These are phyloP conservation scores for Kwoniella sp. DNA, from an alignment of 768 basidiomycete species.

Conservation along the genomic window DNA sequence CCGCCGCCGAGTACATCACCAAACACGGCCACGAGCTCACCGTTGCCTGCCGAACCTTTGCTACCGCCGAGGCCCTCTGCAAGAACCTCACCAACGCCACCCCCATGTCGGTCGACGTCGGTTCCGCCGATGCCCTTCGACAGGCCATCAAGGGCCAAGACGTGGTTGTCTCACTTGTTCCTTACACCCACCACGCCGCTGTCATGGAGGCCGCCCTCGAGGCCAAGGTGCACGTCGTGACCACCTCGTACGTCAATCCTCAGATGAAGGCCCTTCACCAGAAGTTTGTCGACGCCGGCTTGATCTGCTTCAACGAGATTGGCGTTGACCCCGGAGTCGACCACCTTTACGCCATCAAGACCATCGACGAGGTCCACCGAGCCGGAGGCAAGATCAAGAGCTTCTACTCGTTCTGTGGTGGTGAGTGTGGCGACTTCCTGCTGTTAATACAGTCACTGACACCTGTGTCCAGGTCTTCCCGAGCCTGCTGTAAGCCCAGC, in stretches of 20 bases:
- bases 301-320: constrained; percentile 94
- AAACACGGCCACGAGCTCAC: constrained; percentile 72
- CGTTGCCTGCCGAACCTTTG: constrained; percentile 84
- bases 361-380: constrained; percentile 79
- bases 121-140: constrained; percentile 65
- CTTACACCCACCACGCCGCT: constrained; percentile 81
- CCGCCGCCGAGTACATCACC: constrained; percentile 94
- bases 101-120: constrained; percentile 76
- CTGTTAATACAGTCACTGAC: neutral
- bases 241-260: constrained; percentile 89
- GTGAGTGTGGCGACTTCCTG: constrained; percentile 41
- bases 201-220: constrained; percentile 91
- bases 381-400: constrained; percentile 71
- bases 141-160: constrained; percentile 77
- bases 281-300: constrained; percentile 76
- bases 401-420: constrained; percentile 93
- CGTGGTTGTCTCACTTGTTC: constrained; percentile 92
- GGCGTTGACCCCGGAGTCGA: constrained; percentile 61
- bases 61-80: constrained; percentile 66
- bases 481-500: constrained; percentile 52
- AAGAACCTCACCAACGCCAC: constrained; percentile 65
- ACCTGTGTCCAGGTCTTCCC: constrained; percentile 56
- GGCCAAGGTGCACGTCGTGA: constrained; percentile 86
- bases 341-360: constrained; percentile 47
- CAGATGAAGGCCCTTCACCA: constrained; percentile 82